These are phyloP conservation scores for Daldinia caldariorum DNA, from an alignment of 495 filamentous ascomycete species.

Conservation along the genomic window DNA sequence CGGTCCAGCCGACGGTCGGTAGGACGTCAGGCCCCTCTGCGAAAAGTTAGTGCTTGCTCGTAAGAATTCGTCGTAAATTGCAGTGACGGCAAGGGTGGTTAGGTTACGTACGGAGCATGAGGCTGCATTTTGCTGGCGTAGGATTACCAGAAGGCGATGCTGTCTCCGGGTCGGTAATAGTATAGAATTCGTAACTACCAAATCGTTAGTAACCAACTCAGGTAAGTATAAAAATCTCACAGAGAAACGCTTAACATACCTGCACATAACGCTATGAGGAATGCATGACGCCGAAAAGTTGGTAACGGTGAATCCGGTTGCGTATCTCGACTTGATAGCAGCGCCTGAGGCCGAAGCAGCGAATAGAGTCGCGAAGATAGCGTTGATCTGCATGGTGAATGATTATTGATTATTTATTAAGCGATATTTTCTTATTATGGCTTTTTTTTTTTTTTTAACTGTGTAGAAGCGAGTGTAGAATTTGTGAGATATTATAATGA, in stretches of 20 bases:
- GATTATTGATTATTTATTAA: not conserved
- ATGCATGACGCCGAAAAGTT: conserved; percentile 37
- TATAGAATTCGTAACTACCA: conserved; percentile 31
- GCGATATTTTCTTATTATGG: not conserved
- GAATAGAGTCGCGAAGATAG: conserved; percentile 30
- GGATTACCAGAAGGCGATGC: conserved; percentile 27
- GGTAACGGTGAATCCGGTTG: conserved; percentile 18
- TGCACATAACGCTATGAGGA: conserved; percentile 36
- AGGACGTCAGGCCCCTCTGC: conserved; percentile 32
- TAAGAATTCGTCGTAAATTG: too few relatives aligned
- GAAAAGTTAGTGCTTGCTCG: not conserved
- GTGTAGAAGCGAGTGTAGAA: conserved; percentile 4
- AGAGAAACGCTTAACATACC: conserved; percentile 10
- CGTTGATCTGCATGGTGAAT: conserved; percentile 26
- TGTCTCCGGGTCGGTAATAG: conserved; percentile 24
- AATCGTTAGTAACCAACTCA: conserved; percentile 14
- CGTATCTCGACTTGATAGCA: conserved; percentile 19
- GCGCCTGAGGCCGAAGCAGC: conserved; percentile 29
- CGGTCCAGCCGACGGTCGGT: conserved; percentile 23
- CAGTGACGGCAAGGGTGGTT: too few relatives aligned
- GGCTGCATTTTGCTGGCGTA: conserved; percentile 14
- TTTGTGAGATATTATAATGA: not conserved
- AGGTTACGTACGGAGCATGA: conserved; percentile 26
- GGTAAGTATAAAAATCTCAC: too few relatives aligned
- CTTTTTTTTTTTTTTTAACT: too few relatives aligned